Conservation (phyloP, 176 grass and related monocot species). For the Olyra latifolia region DNA sequence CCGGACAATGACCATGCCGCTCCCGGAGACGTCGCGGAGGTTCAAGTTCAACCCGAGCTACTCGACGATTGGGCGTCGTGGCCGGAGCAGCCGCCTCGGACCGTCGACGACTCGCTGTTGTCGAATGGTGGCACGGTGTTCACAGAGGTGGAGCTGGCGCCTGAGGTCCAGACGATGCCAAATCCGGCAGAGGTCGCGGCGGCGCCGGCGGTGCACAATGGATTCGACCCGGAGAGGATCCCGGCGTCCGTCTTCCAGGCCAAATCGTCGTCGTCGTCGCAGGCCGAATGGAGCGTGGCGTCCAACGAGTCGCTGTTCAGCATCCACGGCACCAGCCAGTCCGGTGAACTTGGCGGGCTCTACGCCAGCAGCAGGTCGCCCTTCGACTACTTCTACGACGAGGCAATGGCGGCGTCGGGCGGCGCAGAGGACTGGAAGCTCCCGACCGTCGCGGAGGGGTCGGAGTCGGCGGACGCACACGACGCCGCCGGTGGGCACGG, state of each 20-base stretch:
- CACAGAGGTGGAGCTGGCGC: slow-evolving; percentile 11
- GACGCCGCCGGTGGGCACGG: not conserved
- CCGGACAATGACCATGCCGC: not conserved
- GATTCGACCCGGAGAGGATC: slow-evolving; percentile 65
- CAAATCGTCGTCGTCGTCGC: slow-evolving; percentile 36
- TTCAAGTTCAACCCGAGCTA: not conserved
- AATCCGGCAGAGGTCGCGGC: not conserved
- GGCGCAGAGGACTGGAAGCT: slow-evolving; percentile 16
- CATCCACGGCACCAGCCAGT: slow-evolving; percentile 49
- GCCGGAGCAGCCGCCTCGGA: not conserved
- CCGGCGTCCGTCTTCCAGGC: slow-evolving; percentile 61
- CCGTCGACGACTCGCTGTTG: not conserved
- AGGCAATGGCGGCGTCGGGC: slow-evolving; percentile 18
- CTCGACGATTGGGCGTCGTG: slow-evolving; percentile 26
- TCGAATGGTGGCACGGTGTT: not conserved
- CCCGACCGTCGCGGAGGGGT: slow-evolving; percentile 15
- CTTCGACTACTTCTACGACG: slow-evolving; percentile 58
- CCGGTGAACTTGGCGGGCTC: slow-evolving; percentile 30
- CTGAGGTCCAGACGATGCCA: slow-evolving; percentile 32
- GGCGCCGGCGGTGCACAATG: not conserved
- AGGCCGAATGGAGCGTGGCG: slow-evolving; percentile 68
- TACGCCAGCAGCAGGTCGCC: slow-evolving; percentile 38
- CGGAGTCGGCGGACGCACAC: not conserved
- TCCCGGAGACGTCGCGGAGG: not conserved
- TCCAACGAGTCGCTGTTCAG: slow-evolving; percentile 84